These are phyloP conservation scores for Microbotryomycetes sp. DNA, from an alignment of 1,284 basidiomycete species.

Conservation along the genomic window DNA sequence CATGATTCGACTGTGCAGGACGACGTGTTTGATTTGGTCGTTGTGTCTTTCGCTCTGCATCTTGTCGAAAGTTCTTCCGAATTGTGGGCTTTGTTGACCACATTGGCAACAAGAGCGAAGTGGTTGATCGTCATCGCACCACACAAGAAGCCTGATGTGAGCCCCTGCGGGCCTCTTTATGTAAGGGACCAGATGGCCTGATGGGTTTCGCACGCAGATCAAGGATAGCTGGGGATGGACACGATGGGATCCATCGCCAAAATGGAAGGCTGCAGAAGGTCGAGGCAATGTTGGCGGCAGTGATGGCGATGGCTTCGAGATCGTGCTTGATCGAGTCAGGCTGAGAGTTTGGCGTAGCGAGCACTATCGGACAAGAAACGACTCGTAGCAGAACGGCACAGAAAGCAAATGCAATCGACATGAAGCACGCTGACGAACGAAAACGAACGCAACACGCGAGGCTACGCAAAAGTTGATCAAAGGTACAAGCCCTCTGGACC, in stretches of 20 bases:
- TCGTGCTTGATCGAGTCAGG: constrained; percentile 31
- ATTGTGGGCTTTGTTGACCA: constrained; percentile 58
- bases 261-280: constrained; percentile 51
- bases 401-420: neutral
- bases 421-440: neutral
- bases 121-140: constrained; percentile 65
- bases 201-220: constrained; percentile 46
- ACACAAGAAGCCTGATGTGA: constrained; percentile 66
- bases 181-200: neutral
- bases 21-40: constrained; percentile 53
- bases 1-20: constrained; percentile 12
- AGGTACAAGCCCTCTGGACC: constrained; percentile 39
- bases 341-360: constrained; percentile 34
- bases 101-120: constrained; percentile 54
- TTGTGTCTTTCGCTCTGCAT: constrained; percentile 67
- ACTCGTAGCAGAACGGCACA: no score
- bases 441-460: no score
- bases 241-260: constrained; percentile 55
- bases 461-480: no score
- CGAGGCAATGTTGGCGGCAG: constrained; percentile 15
- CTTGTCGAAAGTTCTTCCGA: constrained; percentile 57
- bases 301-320: constrained; percentile 34
- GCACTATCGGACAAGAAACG: constrained; percentile 14
- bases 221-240: constrained; percentile 67
- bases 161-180: constrained; percentile 1